Conservation (phyloP, 139 green algal genomes). For the Gonium pectorale region DNA sequence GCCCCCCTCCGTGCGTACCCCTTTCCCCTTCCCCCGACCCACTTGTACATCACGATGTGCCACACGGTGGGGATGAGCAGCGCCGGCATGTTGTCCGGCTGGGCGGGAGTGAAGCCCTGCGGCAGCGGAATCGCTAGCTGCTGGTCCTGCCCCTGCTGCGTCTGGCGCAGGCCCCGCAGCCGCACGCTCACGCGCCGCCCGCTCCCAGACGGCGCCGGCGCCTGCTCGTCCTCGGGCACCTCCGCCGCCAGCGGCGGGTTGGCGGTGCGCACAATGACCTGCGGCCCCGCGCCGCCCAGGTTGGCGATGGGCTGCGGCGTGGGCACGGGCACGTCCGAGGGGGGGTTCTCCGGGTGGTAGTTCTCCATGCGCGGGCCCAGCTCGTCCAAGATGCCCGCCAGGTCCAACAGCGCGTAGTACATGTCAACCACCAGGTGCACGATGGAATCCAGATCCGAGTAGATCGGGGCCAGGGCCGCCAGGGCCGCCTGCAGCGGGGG, state of each 20-base stretch:
- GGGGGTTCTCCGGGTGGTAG: constrained; percentile 3
- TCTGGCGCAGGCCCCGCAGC: too few species aligned
- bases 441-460: neutral
- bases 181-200: too few species aligned
- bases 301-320: neutral
- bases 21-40: neutral
- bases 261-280: neutral
- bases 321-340: neutral
- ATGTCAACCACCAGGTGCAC: constrained; percentile 23
- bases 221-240: too few species aligned
- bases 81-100: neutral
- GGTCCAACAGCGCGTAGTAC: neutral
- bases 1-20: too few species aligned
- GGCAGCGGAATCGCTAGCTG: neutral
- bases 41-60: constrained; percentile 20
- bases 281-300: neutral
- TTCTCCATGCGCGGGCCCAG: neutral
- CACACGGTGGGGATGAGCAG: constrained; percentile 1
- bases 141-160: too few species aligned
- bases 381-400: neutral
- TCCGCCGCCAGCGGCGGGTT: too few species aligned
- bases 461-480: neutral
- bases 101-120: neutral
- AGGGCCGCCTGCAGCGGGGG: neutral
- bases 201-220: too few species aligned